A percentile compares a stretch with the other conserved stretches of the same genome.
phyloP scores from a whole-genome alignment of 257 asterid genomes.

The Voacanga thouarsii region DNA sequence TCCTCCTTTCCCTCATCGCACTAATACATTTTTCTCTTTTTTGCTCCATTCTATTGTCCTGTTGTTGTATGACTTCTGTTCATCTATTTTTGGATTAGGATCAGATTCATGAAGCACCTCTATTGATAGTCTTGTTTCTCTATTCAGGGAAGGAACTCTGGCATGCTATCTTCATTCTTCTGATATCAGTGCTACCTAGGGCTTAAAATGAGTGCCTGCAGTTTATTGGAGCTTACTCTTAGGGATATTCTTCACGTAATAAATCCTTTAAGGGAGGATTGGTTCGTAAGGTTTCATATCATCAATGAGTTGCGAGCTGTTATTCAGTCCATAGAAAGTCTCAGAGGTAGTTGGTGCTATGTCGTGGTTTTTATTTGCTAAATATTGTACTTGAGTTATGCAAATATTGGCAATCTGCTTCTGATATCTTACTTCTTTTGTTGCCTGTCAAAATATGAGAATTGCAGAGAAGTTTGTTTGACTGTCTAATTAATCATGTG shows the following conservation, averaged over 20 bases:
- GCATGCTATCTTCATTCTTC: background rate
- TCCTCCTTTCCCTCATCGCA: background rate
- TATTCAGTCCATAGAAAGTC: slow-evolving; percentile 58
- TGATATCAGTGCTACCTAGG: slow-evolving; percentile 10
- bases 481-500: background rate
- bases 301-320: slow-evolving; percentile 55
- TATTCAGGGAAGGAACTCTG: slow-evolving; percentile 16
- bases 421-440: background rate
- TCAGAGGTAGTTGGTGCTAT: slow-evolving; percentile 60
- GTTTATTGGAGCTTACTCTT: slow-evolving; percentile 50
- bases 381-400: background rate
- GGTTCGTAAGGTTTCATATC: slow-evolving; percentile 51
- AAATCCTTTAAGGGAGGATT: slow-evolving; percentile 63
- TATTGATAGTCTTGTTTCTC: background rate
- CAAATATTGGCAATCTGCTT: background rate
- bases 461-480: background rate
- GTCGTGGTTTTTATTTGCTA: background rate
- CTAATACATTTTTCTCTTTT: background rate
- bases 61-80: background rate
- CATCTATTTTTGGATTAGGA: background rate
- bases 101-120: background rate
- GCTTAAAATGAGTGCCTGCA: slow-evolving; percentile 44
- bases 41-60: background rate
- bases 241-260: slow-evolving; percentile 44
- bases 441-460: background rate